Evolutionary conservation across 2,329 filamentous ascomycete species (phyloP), one percentile per base, ranked within the genome.

Genomic region (Neofusicoccum umdonicola): DNA sequence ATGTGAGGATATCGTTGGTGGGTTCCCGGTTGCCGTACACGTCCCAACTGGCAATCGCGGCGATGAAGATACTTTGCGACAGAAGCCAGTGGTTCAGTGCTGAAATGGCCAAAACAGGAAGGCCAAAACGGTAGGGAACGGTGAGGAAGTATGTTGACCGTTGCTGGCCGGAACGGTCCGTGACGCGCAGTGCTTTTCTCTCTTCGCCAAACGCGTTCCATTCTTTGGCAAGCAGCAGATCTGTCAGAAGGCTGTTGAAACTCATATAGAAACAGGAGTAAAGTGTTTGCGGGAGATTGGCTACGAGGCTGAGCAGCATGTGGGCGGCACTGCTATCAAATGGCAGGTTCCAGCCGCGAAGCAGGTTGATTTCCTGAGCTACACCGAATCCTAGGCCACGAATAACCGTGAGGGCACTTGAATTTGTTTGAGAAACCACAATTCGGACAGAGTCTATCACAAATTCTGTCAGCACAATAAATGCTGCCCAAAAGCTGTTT

Each of bases 221-320:
- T 71, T 87, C 84, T 3, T 73, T 68, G 0, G 78, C 80, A 0
- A 81, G 68, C 1, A 83, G 74, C 73, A 84, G 83, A 3, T 70
- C 75, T 0, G 81, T 86, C 17, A 81, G 73, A 3, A 84, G 71
- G 3, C 72, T 72, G 66, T 84, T 84, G 71, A 78, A 80, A 1
- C 76, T 70, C 5, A 83, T 71, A 66, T 85, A 84, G 0, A 83
- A 37, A 17, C 81, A 71, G 0, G 79, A 82, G 0, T 84, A 65
- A 11, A 83, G 63, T 0, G 80, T 68, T 39, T 52, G 50, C n/a
- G 31, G 34, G 6, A 52, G 12, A 12, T 52, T 52, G 31, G 50
- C 50, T 8, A 52, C 19, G 6, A 52, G 31, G 50, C 34, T 4
- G 50, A 37, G 34, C 39, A 15, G 13, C 50, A 15, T 2, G 50